These are phyloP conservation scores for Verticillium albo-atrum DNA, from an alignment of 2,329 filamentous ascomycete genomes.

Conservation along the genomic window DNA sequence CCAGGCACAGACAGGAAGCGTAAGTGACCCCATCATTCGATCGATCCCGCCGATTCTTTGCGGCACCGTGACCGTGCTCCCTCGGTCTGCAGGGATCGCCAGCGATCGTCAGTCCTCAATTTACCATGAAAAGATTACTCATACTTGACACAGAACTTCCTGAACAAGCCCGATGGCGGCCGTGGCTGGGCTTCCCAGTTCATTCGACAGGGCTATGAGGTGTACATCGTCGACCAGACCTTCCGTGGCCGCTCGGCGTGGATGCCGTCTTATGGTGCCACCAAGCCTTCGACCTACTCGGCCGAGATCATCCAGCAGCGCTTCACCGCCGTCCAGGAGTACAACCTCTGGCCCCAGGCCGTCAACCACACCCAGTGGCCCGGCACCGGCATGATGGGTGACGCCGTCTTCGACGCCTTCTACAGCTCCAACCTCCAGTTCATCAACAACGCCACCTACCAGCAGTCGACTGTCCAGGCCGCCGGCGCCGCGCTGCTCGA, in stretches of 20 bases:
- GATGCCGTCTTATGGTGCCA: constrained; percentile 23
- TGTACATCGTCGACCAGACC: constrained; percentile 43
- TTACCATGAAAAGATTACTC: constrained; percentile 2
- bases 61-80: not conserved
- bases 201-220: constrained; percentile 37
- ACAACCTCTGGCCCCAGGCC: constrained; percentile 33
- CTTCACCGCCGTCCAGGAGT: constrained; percentile 29
- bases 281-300: constrained; percentile 18
- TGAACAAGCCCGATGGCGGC: constrained; percentile 40
- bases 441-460: constrained; percentile 22
- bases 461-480: constrained; percentile 29
- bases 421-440: constrained; percentile 35
- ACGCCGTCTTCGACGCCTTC: constrained; percentile 34
- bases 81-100: not conserved
- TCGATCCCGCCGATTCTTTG: not conserved
- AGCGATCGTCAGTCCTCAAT: not conserved
- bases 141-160: constrained; percentile 29
- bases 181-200: constrained; percentile 45
- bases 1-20: constrained; percentile 33
- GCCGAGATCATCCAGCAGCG: constrained; percentile 28
- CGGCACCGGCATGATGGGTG: constrained; percentile 31
- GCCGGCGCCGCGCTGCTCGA: constrained; percentile 38
- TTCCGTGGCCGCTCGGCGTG: constrained; percentile 40
- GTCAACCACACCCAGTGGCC: constrained; percentile 38
- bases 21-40: constrained; percentile 14